Conservation (phyloP, 2,329 filamentous ascomycete genomes). For the Botrytis aclada region DNA sequence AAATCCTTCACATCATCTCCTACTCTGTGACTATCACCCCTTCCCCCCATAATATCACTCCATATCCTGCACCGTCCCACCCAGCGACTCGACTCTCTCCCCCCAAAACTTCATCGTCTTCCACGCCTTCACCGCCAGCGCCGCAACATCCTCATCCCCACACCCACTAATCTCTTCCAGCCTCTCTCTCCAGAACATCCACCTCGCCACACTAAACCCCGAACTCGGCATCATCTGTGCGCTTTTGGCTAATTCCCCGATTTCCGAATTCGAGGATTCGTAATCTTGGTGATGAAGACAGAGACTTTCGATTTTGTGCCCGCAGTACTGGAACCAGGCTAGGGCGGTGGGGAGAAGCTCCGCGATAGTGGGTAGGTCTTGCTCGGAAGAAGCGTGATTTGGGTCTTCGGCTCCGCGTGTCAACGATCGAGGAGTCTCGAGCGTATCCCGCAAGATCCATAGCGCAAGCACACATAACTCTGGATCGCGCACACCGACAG, state of each 20-base stretch:
- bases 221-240: neutral
- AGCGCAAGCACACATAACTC: neutral
- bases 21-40: neutral
- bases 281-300: neutral
- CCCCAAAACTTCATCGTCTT: neutral
- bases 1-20: neutral
- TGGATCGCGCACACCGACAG: neutral
- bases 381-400: neutral
- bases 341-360: neutral
- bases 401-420: neutral
- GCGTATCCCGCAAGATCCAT: neutral
- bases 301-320: neutral
- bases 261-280: neutral
- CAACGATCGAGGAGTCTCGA: fast-evolving
- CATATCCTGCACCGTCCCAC: neutral
- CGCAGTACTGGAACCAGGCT: neutral
- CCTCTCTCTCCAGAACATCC: neutral
- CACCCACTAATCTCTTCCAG: neutral
- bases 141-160: neutral
- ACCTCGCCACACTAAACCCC: neutral
- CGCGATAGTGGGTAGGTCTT: fast-evolving
- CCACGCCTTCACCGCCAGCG: neutral
- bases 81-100: neutral
- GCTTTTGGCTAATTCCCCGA: neutral
- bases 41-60: neutral